A percentile compares a stretch with the other conserved stretches of the same genome.
Evolutionary conservation across 2,329 filamentous ascomycete genomes (phyloP).

Genomic region (Arthrobotrys conoides): DNA sequence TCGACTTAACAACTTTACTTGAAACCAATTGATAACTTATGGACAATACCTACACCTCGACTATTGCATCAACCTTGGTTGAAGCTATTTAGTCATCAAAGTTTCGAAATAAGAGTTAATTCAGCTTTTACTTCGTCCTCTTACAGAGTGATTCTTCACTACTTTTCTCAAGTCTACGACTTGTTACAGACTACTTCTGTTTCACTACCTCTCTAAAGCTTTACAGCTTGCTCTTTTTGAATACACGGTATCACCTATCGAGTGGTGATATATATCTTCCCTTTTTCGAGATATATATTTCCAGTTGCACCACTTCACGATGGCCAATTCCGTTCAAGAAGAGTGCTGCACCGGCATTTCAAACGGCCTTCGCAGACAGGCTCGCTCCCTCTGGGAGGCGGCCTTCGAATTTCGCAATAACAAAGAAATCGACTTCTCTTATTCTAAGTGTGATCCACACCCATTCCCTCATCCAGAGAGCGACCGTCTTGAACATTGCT

Average conservation of each 20-base stretch:
- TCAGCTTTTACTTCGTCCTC: conserved; percentile 6
- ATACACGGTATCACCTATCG: neutral
- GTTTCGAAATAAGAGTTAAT: conserved; percentile 18
- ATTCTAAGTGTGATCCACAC: conserved; percentile 49
- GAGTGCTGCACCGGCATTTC: conserved; percentile 54
- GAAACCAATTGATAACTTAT: conserved; percentile 41
- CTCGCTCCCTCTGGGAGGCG: conserved; percentile 39
- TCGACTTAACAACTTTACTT: conserved; percentile 25
- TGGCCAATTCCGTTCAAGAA: conserved; percentile 34
- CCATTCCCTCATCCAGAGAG: conserved; percentile 56
- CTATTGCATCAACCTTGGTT: conserved; percentile 28
- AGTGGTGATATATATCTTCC: conserved; percentile 54
- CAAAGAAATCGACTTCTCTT: conserved; percentile 51
- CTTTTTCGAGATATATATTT: conserved; percentile 46
- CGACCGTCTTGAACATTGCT: conserved; percentile 57
- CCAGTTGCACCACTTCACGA: conserved; percentile 31
- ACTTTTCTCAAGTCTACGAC: neutral
- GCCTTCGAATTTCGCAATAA: conserved; percentile 32
- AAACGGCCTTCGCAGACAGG: conserved; percentile 39
- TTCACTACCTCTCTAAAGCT: conserved; percentile 2
- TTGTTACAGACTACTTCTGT: conserved; percentile 8
- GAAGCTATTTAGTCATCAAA: conserved; percentile 38
- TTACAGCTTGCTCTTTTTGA: neutral
- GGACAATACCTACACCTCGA: conserved; percentile 21
- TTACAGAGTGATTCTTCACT: conserved; percentile 18